Evolutionary conservation across 176 grass and related monocot species (phyloP), one percentile per base, ranked within the genome.

Genomic region (Alopecurus myosuroides): DNA sequence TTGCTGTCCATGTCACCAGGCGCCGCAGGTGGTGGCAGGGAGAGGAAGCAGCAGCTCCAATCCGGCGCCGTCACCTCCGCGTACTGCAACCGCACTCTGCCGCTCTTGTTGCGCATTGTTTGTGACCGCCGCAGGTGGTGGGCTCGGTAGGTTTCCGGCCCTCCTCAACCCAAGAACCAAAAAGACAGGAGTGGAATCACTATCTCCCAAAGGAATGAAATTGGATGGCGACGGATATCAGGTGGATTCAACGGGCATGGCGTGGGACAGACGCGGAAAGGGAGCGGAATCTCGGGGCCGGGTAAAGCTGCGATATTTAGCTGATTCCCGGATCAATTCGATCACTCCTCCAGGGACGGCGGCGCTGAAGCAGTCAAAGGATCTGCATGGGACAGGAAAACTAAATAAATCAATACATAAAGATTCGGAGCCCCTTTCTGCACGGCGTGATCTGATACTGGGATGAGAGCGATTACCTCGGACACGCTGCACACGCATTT

Each of bases 231-330:
- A 37, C 7, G 11, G 81, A 63, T 75, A 75, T 84, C 81, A 62
- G 11, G 19, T 20, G 26, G 72, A 63, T 55, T 86, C 55, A 73
- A 64, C 37, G 34, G 73, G 44, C 49, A 56, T 67, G 66, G 88
- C 88, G 84, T 87, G 88, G 37, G 83, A 83, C 57, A 31, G 80
- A 90, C 77, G 88, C 88, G 37, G 84, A 86, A 37, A 40, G 29
- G 30, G 18, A 23, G 42, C 41, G 60, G 80, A 82, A 90, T 87
- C 80, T 83, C 11, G 79, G 26, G 26, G 42, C 1, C 37, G 19
- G 3, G 1, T 33, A 82, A 82, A 48, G 70, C 39, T 4, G 65
- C 3, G 39, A 9, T 78, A 52, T 86, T 77, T 70, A 42, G 88
- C 73, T 64, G 62, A 44, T 63, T 26, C 2, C 65, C 20, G 22